Conservation (phyloP, 495 filamentous ascomycete species). For the Tuber microsphaerosporum region DNA sequence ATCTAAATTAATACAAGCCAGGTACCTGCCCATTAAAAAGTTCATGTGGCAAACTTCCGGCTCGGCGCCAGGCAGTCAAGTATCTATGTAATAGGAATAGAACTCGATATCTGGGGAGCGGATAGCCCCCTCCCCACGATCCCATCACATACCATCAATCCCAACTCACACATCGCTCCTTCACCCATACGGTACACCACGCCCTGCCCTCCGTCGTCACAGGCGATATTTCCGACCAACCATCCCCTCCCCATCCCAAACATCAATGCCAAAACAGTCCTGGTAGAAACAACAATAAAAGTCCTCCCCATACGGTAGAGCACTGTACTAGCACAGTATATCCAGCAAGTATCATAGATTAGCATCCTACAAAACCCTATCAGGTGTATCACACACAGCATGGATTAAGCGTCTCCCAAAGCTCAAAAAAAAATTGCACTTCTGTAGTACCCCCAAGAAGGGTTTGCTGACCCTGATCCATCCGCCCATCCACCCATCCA, state of each 20-base stretch:
- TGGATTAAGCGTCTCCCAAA: slow-evolving; percentile 18
- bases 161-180: not conserved
- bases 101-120: not conserved
- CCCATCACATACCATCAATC: not conserved
- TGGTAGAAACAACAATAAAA: not conserved
- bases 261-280: not conserved
- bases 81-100: not conserved
- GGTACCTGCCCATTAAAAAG: not conserved
- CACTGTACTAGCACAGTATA: not conserved
- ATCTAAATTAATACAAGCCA: not conserved
- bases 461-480: slow-evolving; percentile 12
- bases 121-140: not conserved
- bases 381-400: not conserved
- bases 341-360: not conserved
- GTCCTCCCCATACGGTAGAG: not conserved
- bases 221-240: not conserved
- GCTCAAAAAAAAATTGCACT: slow-evolving; percentile 6
- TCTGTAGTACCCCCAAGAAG: slow-evolving; percentile 5
- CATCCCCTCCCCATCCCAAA: not conserved
- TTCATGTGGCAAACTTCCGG: not conserved
- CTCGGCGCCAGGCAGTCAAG: not conserved
- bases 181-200: not conserved
- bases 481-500: not conserved
- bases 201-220: not conserved
- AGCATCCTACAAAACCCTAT: not conserved